Conservation (phyloP, 1,284 basidiomycete species). For the Omphalotus olearius region DNA sequence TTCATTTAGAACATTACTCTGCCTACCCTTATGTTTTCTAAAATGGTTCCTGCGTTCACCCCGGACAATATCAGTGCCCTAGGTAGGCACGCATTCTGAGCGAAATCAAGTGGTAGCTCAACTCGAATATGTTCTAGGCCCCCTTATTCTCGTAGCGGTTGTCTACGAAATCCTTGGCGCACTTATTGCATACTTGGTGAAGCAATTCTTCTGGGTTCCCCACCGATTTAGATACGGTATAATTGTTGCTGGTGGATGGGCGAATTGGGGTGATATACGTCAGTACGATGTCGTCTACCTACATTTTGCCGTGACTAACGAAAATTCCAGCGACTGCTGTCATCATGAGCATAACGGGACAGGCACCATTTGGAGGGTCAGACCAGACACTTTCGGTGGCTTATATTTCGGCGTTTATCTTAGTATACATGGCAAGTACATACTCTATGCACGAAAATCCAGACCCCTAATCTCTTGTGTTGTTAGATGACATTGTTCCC, state of each 20-base stretch:
- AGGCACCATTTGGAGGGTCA: constrained; percentile 47
- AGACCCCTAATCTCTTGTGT: neutral
- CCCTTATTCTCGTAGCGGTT: constrained; percentile 48
- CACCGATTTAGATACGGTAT: constrained; percentile 70
- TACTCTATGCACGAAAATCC: constrained; percentile 1
- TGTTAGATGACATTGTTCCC: constrained; percentile 60
- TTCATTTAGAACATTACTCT: constrained; percentile 54
- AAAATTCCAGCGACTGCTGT: constrained; percentile 53
- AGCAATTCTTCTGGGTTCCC: constrained; percentile 74
- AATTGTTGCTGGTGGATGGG: constrained; percentile 60
- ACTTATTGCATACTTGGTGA: constrained; percentile 50
- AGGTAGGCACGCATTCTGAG: constrained; percentile 39
- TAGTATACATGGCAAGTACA: constrained; percentile 39
- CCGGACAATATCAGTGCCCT: constrained; percentile 59
- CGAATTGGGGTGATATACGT: constrained; percentile 68
- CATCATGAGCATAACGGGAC: constrained; percentile 48
- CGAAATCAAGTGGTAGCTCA: constrained; percentile 6
- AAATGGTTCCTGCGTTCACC: constrained; percentile 72
- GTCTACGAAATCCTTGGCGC: constrained; percentile 53
- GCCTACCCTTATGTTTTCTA: constrained; percentile 73
- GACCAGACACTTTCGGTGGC: constrained; percentile 61
- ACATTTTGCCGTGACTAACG: neutral
- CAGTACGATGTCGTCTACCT: constrained; percentile 27
- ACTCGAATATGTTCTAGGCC: constrained; percentile 31
- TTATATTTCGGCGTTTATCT: constrained; percentile 46